A percentile compares a stretch with the other conserved stretches of the same genome.
Conservation (phyloP, 257 asterid species). For the Solanum tarapatanum region DNA sequence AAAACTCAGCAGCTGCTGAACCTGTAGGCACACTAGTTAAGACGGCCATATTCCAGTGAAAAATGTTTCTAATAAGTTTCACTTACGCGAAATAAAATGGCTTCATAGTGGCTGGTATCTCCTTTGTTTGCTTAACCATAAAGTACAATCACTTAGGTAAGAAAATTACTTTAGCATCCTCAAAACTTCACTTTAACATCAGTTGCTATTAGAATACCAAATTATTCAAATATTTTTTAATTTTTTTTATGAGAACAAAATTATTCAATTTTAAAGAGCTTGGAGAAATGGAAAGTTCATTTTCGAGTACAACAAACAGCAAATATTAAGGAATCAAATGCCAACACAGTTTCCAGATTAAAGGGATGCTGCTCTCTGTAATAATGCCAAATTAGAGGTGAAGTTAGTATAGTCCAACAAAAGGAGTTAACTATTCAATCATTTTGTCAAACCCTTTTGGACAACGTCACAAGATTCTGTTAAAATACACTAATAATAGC, state of each 20-base stretch:
- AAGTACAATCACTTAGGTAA: background rate
- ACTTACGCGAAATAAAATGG: background rate
- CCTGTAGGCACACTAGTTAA: slow-evolving; percentile 34
- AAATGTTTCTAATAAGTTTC: background rate
- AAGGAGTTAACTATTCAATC: background rate
- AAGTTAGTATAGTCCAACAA: background rate
- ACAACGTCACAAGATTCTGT: background rate
- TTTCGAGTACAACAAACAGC: background rate
- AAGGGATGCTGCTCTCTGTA: background rate
- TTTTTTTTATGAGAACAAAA: background rate
- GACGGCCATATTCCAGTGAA: background rate
- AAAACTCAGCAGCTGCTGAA: slow-evolving; percentile 91
- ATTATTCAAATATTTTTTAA: background rate
- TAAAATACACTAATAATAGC: background rate
- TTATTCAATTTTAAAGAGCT: background rate
- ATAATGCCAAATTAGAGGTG: background rate
- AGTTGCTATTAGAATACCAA: background rate
- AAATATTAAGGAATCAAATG: background rate
- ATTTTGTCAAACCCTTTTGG: background rate
- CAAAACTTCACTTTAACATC: background rate
- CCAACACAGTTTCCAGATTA: background rate
- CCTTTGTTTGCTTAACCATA: background rate
- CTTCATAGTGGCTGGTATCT: background rate
- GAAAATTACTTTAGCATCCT: background rate
- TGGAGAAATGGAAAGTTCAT: background rate